A percentile compares a stretch with the other conserved stretches of the same genome.
Evolutionary conservation across 768 basidiomycete species (phyloP).

Genomic region (Clathrus columnatus): DNA sequence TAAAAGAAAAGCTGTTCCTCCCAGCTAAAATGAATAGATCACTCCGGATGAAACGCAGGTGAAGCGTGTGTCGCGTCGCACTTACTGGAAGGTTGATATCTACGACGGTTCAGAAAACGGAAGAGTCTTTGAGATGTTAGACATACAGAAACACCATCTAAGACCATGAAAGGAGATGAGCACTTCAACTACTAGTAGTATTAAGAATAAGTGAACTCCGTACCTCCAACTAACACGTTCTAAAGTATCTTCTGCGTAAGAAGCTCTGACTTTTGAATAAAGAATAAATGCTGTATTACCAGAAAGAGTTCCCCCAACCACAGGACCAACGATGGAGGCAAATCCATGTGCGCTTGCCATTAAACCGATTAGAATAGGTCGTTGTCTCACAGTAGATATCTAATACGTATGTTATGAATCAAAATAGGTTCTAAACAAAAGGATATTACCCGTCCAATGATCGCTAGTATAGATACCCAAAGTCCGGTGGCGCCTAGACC

Average conservation of each 20-base stretch:
- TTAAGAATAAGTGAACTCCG: not conserved
- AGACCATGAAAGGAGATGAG: not conserved
- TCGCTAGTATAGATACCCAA: constrained; percentile 10
- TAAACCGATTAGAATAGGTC: constrained; percentile 10
- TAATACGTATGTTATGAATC: not conserved
- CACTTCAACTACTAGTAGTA: not conserved
- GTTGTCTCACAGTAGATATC: constrained; percentile 3
- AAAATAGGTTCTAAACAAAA: not conserved
- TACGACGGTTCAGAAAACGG: not conserved
- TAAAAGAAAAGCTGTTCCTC: not conserved
- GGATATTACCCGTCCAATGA: constrained; percentile 6
- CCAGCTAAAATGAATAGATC: not conserved
- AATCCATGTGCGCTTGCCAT: constrained; percentile 9
- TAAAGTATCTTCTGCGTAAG: not conserved
- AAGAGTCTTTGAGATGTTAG: not conserved
- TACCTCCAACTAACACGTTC: constrained; percentile 3
- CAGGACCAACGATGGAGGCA: constrained; percentile 11
- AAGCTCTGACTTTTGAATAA: not conserved
- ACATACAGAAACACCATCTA: constrained; percentile 4
- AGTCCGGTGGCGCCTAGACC: constrained; percentile 13
- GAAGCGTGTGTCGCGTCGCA: too few species aligned
- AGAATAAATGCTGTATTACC: not conserved
- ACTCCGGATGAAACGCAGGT: not conserved
- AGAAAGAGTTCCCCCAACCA: constrained; percentile 13
- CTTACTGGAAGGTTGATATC: constrained; percentile 1